Base-by-base conservation (phyloP, 768 basidiomycete species). In the Boletus reticuloceps region DNA sequence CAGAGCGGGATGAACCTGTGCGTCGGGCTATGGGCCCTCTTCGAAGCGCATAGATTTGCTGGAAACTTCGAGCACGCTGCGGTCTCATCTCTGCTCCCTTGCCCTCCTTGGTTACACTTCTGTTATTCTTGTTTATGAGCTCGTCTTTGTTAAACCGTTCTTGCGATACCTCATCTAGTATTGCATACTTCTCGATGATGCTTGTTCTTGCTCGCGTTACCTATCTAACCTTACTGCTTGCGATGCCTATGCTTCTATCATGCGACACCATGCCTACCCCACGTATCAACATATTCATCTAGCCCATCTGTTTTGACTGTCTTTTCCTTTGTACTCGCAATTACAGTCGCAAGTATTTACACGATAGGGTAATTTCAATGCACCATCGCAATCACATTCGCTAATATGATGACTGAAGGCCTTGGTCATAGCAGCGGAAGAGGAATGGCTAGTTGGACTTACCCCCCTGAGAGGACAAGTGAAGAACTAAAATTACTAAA, bases 11-110 rank as follows among this genome's bases (percentile, higher is more conserved):
- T 31, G 65, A 67, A 36, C 71, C 69, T 25, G 59, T 55, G 16
- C 65, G 69, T 29, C 52, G 69, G 17, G 69, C 69, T n/a, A 58
- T 71, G 57, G 71, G 69, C 6, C 71, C 69, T 22, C 40, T 43
- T 29, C 64, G 67, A 36, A 62, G 62, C 17, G 45, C 58, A 42
- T 67, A 61, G 36, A 36, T 13, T 34, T 34, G 6, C 37, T 12
- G 6, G 19, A 57, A 12, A 10, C 4, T 17, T 29, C 3, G 16
- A 38, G 16, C 7, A 10, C 14, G 31, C 5, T 3, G 17, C 6
- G 36, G 36, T 37, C 14, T 37, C 36, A 17, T 7, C 1, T 37
- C 22, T 31, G 12, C 19, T 13, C 11, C 16, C n/a, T 7, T 8
- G 27, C 27, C 27, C 4, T 41, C 22, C 16, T 19, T 29, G 40